Evolutionary conservation across 345 rosid species (phyloP).

Genomic region (Salix suchowensis): DNA sequence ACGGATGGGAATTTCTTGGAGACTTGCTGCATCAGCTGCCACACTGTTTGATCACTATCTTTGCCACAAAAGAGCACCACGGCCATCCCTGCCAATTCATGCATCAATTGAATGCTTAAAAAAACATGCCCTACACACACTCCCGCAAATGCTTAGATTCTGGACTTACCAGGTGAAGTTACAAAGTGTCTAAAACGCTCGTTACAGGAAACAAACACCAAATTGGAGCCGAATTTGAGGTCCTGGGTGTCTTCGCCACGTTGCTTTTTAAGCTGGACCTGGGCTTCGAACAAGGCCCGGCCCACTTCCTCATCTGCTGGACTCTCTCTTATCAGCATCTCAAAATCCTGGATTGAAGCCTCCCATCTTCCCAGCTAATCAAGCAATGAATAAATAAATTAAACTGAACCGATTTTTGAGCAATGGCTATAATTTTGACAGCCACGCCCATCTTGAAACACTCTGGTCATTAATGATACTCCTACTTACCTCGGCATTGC

Average conservation of each 20-base stretch:
- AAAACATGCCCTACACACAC: neutral
- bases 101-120: neutral
- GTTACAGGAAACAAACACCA: slow-evolving; percentile 39
- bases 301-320: slow-evolving; percentile 72
- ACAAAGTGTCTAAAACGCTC: slow-evolving; percentile 44
- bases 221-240: slow-evolving; percentile 44
- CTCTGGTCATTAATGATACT: neutral
- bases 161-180: slow-evolving; percentile 36
- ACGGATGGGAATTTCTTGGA: slow-evolving; percentile 55
- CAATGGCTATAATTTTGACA: neutral
- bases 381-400: neutral
- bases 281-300: slow-evolving; percentile 53
- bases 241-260: slow-evolving; percentile 42
- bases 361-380: slow-evolving; percentile 68
- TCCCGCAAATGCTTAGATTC: neutral
- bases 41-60: slow-evolving; percentile 30
- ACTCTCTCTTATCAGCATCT: slow-evolving; percentile 44
- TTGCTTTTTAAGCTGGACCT: slow-evolving; percentile 47
- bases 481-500: slow-evolving; percentile 56
- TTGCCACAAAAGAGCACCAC: slow-evolving; percentile 45
- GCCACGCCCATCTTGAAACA: neutral
- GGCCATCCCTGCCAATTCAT: slow-evolving; percentile 36
- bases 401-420: neutral
- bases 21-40: slow-evolving; percentile 40
- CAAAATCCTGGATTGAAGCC: slow-evolving; percentile 62